phyloP scores from a whole-genome alignment of 139 green algal genomes.

The Chlamydomonas asymmetrica region DNA sequence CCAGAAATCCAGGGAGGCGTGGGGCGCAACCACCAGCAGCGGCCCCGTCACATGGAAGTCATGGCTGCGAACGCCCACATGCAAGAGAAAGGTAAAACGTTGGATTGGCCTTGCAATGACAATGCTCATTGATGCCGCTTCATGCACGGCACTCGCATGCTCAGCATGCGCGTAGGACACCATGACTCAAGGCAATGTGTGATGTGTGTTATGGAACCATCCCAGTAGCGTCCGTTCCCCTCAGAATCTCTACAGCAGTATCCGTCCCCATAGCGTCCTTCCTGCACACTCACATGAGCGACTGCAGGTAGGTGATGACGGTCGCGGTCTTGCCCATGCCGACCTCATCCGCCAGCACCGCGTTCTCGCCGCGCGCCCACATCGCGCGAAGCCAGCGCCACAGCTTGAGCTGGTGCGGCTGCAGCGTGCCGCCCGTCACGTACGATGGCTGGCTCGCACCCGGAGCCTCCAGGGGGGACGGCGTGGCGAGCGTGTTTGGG shows the following conservation, averaged over 20 bases:
- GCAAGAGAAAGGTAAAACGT: no score
- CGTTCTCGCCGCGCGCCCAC: conserved; percentile 52
- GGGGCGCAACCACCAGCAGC: conserved; percentile 67
- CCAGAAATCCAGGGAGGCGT: conserved; percentile 64
- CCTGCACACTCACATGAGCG: conserved; percentile 37
- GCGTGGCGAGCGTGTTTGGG: no score
- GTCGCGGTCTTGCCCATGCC: conserved; percentile 79
- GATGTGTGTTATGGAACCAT: no score
- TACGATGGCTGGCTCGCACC: conserved; percentile 37
- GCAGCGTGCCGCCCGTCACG: conserved; percentile 46
- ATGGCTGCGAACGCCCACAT: conserved; percentile 43
- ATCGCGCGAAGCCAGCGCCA: conserved; percentile 68
- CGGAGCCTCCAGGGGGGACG: background rate
- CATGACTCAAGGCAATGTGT: no score
- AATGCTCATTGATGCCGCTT: no score
- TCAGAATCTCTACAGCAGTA: no score
- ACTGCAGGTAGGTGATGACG: conserved; percentile 57
- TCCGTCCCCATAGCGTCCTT: no score
- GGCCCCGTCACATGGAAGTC: conserved; percentile 63
- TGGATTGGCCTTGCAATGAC: no score
- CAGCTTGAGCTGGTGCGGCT: conserved; percentile 73
- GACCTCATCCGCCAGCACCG: conserved; percentile 73
- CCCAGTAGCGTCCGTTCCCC: no score
- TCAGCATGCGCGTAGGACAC: no score
- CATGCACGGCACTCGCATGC: no score